Evolutionary conservation across 176 grass and related monocot genomes (phyloP).

Genomic region (Elaeis guineensis): DNA sequence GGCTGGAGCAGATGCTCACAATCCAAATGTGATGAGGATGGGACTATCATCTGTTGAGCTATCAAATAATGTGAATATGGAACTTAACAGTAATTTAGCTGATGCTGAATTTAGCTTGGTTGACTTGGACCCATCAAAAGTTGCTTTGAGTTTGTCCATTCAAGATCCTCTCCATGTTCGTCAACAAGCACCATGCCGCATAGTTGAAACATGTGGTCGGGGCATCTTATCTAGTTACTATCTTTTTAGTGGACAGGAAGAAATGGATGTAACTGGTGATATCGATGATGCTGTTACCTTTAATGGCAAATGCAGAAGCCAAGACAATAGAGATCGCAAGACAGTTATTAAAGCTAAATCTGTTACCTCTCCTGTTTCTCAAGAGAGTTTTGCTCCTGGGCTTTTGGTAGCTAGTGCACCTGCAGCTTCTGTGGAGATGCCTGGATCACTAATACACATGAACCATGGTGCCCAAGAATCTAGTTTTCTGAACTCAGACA

Average conservation of each 20-base stretch:
- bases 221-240: slow-evolving; percentile 5
- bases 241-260: not conserved
- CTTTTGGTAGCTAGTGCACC: slow-evolving; percentile 19
- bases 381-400: slow-evolving; percentile 21
- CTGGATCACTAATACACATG: slow-evolving; percentile 13
- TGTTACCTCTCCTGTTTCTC: slow-evolving; percentile 24
- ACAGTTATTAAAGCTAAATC: slow-evolving; percentile 7
- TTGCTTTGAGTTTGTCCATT: not conserved
- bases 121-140: slow-evolving; percentile 1
- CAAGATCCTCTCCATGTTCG: slow-evolving; percentile 1
- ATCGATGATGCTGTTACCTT: slow-evolving; percentile 45
- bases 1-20: slow-evolving; percentile 6
- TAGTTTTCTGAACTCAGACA: slow-evolving; percentile 26
- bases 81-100: slow-evolving; percentile 13
- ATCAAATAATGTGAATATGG: not conserved
- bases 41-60: slow-evolving; percentile 20
- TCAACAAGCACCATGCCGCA: not conserved
- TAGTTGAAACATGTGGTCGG: slow-evolving; percentile 3
- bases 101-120: slow-evolving; percentile 7
- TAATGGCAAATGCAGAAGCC: slow-evolving; percentile 26
- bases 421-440: slow-evolving; percentile 15
- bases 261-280: slow-evolving; percentile 28
- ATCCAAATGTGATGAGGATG: slow-evolving; percentile 10
- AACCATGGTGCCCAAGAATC: slow-evolving; percentile 26
- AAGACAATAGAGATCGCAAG: slow-evolving; percentile 19